Evolutionary conservation across 495 filamentous ascomycete genomes (phyloP), one percentile per base, ranked within the genome.

Genomic region (Paragyromitra xinjiangensis): DNA sequence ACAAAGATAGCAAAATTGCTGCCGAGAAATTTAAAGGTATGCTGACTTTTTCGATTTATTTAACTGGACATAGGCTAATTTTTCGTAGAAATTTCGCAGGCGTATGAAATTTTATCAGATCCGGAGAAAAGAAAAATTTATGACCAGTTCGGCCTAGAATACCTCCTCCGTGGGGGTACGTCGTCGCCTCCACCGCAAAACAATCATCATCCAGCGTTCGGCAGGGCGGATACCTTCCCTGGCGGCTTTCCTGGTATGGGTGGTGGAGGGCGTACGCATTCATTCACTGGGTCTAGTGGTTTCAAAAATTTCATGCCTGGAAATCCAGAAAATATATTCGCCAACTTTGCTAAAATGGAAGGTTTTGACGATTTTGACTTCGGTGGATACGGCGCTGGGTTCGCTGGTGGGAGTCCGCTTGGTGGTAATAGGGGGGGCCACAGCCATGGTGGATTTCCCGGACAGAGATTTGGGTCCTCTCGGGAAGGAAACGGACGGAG

Each of bases 91-190:
- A 90, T 93, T 64, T 97, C 93, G 1, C 95, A 98, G 85, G 95
- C 95, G 58, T 99, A 97, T 86, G 95, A 99, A 86, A 95, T 99
- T 81, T 90, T 99, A 11, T 95, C 92, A 77, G 95, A 99, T 83
- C 94, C 95, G 44, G 96, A 98, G 81, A 98, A 98, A 84, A 91
- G 95, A 70, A 97, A 97, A 85, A 91, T 90, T 26, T 99, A 99
- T 82, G 96, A 99, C 80, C 92, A 96, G 83, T 98, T 89, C 82
- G 95, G 95, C 73, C 90, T 98, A 62, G 95, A 99, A 73, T 97
- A 94, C 84, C 87, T 98, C 51, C 87, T 97, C 24, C 92, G 92
- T 48, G 95, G 95, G 22, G 96, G 96, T 34, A 84, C 90, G 11
- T 86, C 89, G 51, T 86, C 93, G 4, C 93, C 93, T 4, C 87